phyloP scores from a whole-genome alignment of 2,329 filamentous ascomycete genomes.

The Penicillium sp. region DNA sequence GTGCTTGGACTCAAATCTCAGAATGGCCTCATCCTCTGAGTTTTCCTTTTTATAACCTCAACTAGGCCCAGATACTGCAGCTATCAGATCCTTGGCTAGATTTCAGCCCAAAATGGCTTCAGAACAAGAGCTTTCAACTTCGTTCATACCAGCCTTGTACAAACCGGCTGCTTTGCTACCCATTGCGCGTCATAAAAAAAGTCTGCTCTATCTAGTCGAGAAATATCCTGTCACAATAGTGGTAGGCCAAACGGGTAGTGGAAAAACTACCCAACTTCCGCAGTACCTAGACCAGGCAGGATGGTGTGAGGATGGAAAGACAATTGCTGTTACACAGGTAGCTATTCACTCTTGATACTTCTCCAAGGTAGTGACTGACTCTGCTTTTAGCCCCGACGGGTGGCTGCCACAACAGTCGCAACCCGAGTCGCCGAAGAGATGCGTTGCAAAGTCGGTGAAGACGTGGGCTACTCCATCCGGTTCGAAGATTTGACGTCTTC shows the following conservation, averaged over 20 bases:
- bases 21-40: background rate
- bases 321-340: conserved; percentile 88
- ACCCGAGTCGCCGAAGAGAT: conserved; percentile 85
- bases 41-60: background rate
- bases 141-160: conserved; percentile 74
- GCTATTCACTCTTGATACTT: conserved; percentile 30
- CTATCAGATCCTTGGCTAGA: background rate
- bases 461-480: conserved; percentile 87
- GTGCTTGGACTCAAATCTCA: conserved; percentile 9
- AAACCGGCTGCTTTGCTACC: conserved; percentile 80
- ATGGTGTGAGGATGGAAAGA: conserved; percentile 79
- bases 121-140: conserved; percentile 44
- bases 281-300: conserved; percentile 84
- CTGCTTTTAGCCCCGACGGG: conserved; percentile 68
- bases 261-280: conserved; percentile 93
- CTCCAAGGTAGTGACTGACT: background rate
- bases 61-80: background rate
- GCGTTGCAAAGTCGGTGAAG: conserved; percentile 78
- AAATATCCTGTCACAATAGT: conserved; percentile 80
- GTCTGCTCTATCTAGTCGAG: conserved; percentile 80
- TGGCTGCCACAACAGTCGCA: conserved; percentile 88
- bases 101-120: conserved; percentile 36
- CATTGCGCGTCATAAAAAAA: conserved; percentile 76
- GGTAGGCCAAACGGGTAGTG: conserved; percentile 88
- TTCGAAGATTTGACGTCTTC: conserved; percentile 89